Percentiles rank a stretch among this genome's conserved stretches.
These are phyloP conservation scores for Senecio squalidus DNA, from an alignment of 140 eudicot genomes.

Conservation along the genomic window DNA sequence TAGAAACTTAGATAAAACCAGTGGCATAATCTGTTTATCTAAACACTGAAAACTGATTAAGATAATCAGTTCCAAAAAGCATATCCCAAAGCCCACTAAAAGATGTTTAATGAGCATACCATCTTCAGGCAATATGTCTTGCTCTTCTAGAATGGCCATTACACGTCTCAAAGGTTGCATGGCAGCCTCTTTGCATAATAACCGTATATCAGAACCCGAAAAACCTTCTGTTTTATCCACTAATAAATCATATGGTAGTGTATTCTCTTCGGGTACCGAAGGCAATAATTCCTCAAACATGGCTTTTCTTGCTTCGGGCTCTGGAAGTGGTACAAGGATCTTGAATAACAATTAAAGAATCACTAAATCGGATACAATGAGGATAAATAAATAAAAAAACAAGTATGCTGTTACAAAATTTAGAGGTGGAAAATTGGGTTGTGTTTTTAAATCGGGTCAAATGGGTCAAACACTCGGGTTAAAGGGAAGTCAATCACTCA, in stretches of 20 bases:
- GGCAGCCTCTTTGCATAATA: conserved; percentile 96
- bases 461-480: neutral
- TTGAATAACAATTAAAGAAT: conserved; percentile 38
- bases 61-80: neutral
- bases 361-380: neutral
- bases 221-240: conserved; percentile 87
- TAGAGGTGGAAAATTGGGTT: no score
- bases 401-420: no score
- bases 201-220: conserved; percentile 92
- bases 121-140: conserved; percentile 75
- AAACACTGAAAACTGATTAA: no score
- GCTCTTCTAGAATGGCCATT: conserved; percentile 68
- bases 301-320: conserved; percentile 84
- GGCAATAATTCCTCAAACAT: conserved; percentile 90
- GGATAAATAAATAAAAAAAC: no score
- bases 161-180: conserved; percentile 96
- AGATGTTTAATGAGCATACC: conserved; percentile 39
- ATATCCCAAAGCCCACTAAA: neutral
- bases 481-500: no score
- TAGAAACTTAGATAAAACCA: no score
- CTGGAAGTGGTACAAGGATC: conserved; percentile 99
- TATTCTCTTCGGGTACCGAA: conserved; percentile 37
- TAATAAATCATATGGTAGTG: conserved; percentile 70
- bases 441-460: neutral
- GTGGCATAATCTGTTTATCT: no score